A percentile compares a stretch with the other conserved stretches of the same genome.
Evolutionary conservation across 768 basidiomycete genomes (phyloP).

Genomic region (Suillus alpinus): DNA sequence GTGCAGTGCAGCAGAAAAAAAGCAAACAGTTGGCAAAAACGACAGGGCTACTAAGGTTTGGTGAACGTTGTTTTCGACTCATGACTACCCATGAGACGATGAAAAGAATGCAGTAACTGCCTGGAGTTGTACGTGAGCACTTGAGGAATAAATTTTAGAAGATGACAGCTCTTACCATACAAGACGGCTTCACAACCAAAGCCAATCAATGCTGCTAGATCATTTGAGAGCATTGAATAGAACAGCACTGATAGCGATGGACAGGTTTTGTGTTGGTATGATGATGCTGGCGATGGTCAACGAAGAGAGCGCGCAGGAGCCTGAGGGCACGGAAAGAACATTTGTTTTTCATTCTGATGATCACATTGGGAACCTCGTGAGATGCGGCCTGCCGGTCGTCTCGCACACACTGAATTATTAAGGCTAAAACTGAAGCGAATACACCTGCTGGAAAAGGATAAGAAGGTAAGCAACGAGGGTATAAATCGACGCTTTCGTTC

Average conservation of each 20-base stretch:
- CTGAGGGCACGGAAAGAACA: not conserved
- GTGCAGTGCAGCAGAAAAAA: conserved; percentile 31
- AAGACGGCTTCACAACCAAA: conserved; percentile 35
- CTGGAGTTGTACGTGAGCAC: conserved; percentile 5
- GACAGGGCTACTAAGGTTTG: conserved; percentile 21
- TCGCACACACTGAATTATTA: not conserved
- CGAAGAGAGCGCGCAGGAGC: not conserved
- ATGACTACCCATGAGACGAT: conserved; percentile 26
- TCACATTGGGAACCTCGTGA: not conserved
- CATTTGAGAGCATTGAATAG: conserved; percentile 24
- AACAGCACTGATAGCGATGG: not conserved
- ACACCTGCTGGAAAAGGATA: not conserved
- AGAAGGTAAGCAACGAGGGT: not conserved
- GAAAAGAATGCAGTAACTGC: conserved; percentile 27
- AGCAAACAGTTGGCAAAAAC: conserved; percentile 28
- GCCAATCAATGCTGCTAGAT: conserved; percentile 35
- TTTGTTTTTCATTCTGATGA: not conserved
- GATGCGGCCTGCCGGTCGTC: not conserved
- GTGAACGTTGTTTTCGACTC: conserved; percentile 6
- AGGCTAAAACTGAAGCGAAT: not conserved
- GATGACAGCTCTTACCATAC: conserved; percentile 25
- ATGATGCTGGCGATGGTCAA: not conserved
- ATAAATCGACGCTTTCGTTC: not conserved
- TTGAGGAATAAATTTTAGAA: conserved; percentile 3
- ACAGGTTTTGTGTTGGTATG: not conserved